Percentiles rank a stretch among this genome's conserved stretches.
Conservation (phyloP, 352 stramenopile species). For the Paralagenidium karlingii region DNA sequence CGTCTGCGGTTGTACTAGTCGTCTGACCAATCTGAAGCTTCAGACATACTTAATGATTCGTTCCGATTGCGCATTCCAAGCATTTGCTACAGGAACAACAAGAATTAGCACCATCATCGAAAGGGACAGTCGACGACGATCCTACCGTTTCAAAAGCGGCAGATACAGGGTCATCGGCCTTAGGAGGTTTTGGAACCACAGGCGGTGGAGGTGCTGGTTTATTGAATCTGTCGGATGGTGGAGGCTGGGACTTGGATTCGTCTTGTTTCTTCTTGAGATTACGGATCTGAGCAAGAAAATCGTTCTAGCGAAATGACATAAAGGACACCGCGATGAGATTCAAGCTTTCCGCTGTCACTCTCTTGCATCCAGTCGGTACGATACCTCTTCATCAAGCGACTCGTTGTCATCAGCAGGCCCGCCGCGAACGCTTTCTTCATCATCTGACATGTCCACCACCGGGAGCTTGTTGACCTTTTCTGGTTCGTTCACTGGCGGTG, state of each 20-base stretch:
- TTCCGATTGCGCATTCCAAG: conserved; percentile 54
- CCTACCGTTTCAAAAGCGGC: too few relatives aligned
- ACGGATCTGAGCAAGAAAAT: conserved; percentile 66
- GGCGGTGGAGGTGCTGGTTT: conserved; percentile 11
- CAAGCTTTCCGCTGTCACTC: neutral
- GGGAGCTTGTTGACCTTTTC: conserved; percentile 33
- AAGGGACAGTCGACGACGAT: neutral
- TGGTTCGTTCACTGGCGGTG: conserved; percentile 8
- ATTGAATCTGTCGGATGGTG: too few relatives aligned
- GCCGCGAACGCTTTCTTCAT: conserved; percentile 28
- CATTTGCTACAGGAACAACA: conserved; percentile 57
- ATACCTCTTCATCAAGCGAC: conserved; percentile 58
- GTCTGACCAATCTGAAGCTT: conserved; percentile 81
- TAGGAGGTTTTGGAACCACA: conserved; percentile 27
- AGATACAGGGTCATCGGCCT: conserved; percentile 41
- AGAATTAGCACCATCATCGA: conserved; percentile 1
- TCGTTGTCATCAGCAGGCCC: conserved; percentile 31
- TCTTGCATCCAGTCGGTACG: neutral
- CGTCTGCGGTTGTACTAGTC: conserved; percentile 21
- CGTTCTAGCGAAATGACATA: too few relatives aligned
- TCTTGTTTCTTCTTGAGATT: conserved; percentile 79
- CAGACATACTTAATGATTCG: conserved; percentile 71
- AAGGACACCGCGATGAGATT: conserved; percentile 1
- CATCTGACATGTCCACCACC: conserved; percentile 72
- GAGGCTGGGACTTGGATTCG: too few relatives aligned